Evolutionary conservation across 306 rosid genomes (phyloP).

Genomic region (Prunus armeniaca): DNA sequence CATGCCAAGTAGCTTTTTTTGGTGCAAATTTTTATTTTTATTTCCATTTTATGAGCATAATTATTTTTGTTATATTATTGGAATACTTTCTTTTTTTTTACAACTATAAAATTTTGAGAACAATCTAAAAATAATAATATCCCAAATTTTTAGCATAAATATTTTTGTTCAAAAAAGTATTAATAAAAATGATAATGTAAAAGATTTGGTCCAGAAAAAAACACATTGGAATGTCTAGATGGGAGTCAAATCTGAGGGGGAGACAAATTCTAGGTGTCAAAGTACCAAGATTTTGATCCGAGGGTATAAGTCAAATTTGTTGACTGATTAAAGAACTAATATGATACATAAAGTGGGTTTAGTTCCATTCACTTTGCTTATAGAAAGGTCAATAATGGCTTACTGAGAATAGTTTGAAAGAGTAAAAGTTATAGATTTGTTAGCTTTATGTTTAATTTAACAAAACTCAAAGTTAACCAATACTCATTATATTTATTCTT

Average conservation of each 20-base stretch:
- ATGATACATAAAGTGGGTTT: not conserved
- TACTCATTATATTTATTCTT: too few species aligned
- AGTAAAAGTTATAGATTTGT: too few species aligned
- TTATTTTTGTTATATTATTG: too few species aligned
- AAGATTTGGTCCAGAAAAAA: not conserved
- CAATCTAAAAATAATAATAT: too few species aligned
- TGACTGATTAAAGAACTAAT: not conserved
- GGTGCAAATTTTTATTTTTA: not conserved
- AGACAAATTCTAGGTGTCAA: not conserved
- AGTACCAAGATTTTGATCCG: not conserved
- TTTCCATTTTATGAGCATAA: not conserved
- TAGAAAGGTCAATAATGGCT: not conserved
- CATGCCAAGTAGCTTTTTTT: not conserved
- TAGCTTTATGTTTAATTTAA: not conserved
- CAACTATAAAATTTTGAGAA: too few species aligned
- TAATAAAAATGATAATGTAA: not conserved
- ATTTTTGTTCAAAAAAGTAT: too few species aligned
- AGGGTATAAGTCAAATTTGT: not conserved
- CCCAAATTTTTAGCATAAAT: too few species aligned
- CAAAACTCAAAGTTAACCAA: not conserved
- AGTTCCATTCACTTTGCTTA: not conserved
- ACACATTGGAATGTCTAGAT: not conserved
- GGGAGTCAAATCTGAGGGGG: not conserved
- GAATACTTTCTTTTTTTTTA: too few species aligned
- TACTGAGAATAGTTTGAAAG: not conserved